Base-by-base conservation (phyloP, 2,329 filamentous ascomycete genomes). In the Cladophialophora chaetospira region DNA sequence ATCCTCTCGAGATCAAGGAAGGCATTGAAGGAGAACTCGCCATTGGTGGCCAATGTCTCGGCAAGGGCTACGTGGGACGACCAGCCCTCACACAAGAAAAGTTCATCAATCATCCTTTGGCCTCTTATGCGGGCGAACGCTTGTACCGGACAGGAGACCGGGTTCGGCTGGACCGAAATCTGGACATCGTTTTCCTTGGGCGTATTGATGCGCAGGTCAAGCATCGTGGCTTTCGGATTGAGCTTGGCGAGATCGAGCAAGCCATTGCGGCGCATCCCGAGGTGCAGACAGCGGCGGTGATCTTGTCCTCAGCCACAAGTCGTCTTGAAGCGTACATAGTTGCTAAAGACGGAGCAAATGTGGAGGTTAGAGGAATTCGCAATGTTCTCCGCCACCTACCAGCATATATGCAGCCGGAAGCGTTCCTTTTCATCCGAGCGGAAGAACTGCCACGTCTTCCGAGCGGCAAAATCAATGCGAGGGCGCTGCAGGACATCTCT, bases 1-100 rank as follows among this genome's bases (percentile, higher is more conserved):
- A n/a, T 19, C 45, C 45, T 48, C 45, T 48, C 15, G 45, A 48
- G 28, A 48, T 48, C 45, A 48, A 48, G 21, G 45, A 48, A 35
- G 79, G 79, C 8, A 71, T 70, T 5, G 71, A 76, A 1, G 79
- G 79, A 2, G 79, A 80, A 64, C 53, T 79, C 42, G 67, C 78
- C 5, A 67, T 79, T 10, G 76, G 77, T 62, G 78, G 78, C 0
- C 77, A 77, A 0, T 74, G 76, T 35, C 71, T 81, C 2, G 77
- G 72, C 3, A 69, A 71, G 33, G 78, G 77, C 1, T 81, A 81
- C 51, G 54, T 79, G 13, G 71, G 72, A 13, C 71, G 76, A 35
- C 65, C 66, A 0, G 68, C 65, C 8, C 73, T 73, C 58, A 76
- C 74, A 0, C 66, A 65, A 0, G 57, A 63, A 2, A 63, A 67